These are phyloP conservation scores for Bodo saltans DNA, from an alignment of 78 protist genomes.

Conservation along the genomic window DNA sequence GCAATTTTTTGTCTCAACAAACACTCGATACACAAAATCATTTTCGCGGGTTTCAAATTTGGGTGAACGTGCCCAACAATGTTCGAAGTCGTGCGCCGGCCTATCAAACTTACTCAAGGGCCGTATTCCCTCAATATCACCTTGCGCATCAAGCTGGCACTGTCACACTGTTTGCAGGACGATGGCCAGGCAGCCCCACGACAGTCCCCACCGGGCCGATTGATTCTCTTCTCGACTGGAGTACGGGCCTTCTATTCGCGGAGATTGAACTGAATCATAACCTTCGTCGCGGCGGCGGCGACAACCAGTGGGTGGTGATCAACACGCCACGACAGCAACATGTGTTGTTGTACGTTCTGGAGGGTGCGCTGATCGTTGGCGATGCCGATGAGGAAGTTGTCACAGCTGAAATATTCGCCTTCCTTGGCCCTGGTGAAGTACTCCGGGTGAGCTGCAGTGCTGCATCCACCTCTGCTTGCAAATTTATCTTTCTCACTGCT, in stretches of 20 bases:
- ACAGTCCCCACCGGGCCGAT: too few species aligned
- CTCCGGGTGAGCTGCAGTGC: neutral
- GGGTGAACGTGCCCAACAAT: neutral
- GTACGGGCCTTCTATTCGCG: too few species aligned
- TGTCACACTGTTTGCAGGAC: too few species aligned
- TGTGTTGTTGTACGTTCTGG: neutral
- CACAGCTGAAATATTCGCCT: neutral
- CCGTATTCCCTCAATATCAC: neutral
- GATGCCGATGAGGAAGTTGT: neutral
- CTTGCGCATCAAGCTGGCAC: too few species aligned
- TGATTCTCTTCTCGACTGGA: too few species aligned
- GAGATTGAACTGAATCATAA: too few species aligned
- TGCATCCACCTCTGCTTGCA: neutral
- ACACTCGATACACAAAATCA: neutral
- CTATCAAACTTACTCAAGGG: neutral
- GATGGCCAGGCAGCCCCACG: too few species aligned
- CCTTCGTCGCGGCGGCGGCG: too few species aligned
- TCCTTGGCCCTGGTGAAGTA: neutral
- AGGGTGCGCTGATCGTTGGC: neutral
- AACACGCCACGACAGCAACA: neutral
- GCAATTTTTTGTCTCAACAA: neutral
- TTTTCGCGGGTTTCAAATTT: neutral
- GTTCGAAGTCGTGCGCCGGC: neutral
- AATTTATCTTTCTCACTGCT: neutral
- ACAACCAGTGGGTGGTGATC: neutral